Evolutionary conservation across 306 rosid genomes (phyloP).

Genomic region (Cicer cuneatum): DNA sequence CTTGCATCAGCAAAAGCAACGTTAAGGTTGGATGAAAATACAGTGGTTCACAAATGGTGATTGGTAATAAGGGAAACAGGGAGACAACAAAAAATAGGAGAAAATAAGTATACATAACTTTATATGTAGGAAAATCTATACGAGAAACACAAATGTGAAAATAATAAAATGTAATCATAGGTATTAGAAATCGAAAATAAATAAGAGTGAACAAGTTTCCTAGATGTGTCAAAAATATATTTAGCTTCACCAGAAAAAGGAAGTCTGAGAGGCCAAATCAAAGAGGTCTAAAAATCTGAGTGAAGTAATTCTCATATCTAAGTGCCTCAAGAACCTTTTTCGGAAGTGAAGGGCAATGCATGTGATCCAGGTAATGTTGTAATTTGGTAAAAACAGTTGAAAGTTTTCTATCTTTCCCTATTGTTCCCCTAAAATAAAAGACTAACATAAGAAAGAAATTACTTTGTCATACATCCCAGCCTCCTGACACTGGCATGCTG

Average conservation of each 20-base stretch:
- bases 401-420: slow-evolving; percentile 1
- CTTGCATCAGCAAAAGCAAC: slow-evolving; percentile 36
- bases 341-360: slow-evolving; percentile 1
- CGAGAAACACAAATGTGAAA: slow-evolving; percentile 17
- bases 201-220: slow-evolving; percentile 11
- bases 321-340: slow-evolving; percentile 36
- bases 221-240: slow-evolving; percentile 7
- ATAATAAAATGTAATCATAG: slow-evolving; percentile 6
- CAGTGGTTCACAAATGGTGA: background rate
- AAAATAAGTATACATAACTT: slow-evolving; percentile 12
- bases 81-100: background rate
- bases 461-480: slow-evolving; percentile 93
- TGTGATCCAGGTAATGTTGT: slow-evolving; percentile 32
- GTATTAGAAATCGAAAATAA: slow-evolving; percentile 6
- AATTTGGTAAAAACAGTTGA: slow-evolving; percentile 3
- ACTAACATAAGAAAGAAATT: slow-evolving; percentile 42
- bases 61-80: background rate
- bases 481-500: slow-evolving; percentile 91
- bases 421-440: slow-evolving; percentile 27
- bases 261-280: slow-evolving; percentile 9
- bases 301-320: slow-evolving; percentile 27
- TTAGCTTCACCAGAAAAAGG: slow-evolving; percentile 36
- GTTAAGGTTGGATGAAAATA: slow-evolving; percentile 28
- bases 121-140: slow-evolving; percentile 7
- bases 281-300: slow-evolving; percentile 25